A percentile compares a stretch with the other conserved stretches of the same genome.
These are phyloP conservation scores for Clavispora fructus DNA, from an alignment of 805 yeast genomes.

Conservation along the genomic window DNA sequence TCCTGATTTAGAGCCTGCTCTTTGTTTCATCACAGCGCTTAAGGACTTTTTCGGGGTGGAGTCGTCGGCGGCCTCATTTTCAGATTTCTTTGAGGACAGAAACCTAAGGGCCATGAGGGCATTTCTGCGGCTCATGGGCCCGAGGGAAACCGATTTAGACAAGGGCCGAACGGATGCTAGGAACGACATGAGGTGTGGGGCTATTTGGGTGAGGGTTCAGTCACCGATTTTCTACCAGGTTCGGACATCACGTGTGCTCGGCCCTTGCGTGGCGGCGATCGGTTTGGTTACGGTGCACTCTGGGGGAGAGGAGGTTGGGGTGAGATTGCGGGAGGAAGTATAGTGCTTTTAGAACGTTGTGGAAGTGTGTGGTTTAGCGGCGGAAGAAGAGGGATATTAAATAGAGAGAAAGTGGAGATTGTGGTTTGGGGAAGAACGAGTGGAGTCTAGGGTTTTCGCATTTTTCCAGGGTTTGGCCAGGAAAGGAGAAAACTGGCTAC, in stretches of 20 bases:
- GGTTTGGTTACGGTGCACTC: no score
- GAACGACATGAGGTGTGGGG: not conserved
- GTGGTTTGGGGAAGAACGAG: no score
- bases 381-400: no score
- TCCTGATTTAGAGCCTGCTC: not conserved
- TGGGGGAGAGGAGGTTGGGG: no score
- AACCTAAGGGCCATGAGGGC: slow-evolving; percentile 4
- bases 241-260: not conserved
- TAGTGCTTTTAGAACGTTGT: no score
- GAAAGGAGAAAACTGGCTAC: no score
- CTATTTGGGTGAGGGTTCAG: not conserved
- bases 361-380: no score
- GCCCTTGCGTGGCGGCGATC: not conserved
- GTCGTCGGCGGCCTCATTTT: slow-evolving; percentile 5
- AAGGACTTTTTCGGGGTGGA: slow-evolving; percentile 5
- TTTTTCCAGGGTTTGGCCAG: no score
- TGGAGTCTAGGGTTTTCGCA: no score
- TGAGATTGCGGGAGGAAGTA: no score
- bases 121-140: not conserved
- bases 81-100: slow-evolving; percentile 14
- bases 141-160: not conserved
- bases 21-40: slow-evolving; percentile 2
- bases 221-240: not conserved
- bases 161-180: not conserved
- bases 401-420: no score